These are phyloP conservation scores for Corniculantispora saksenae DNA, from an alignment of 2,329 filamentous ascomycete genomes.

Conservation along the genomic window DNA sequence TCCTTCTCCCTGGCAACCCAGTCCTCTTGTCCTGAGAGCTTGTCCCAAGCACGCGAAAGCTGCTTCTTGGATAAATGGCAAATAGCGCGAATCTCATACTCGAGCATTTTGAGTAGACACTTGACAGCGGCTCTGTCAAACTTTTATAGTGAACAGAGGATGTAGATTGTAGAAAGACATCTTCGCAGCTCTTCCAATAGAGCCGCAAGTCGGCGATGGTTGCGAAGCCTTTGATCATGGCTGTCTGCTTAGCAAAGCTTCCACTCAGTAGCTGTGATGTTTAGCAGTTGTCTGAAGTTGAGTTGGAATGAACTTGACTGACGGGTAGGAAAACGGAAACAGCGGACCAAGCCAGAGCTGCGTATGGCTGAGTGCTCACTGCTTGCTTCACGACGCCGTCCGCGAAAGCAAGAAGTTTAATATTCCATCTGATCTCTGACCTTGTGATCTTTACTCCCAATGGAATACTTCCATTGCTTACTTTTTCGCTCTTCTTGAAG, in stretches of 20 bases:
- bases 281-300: not conserved
- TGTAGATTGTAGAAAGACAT: not conserved
- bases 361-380: slow-evolving; percentile 4
- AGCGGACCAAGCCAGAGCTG: slow-evolving; percentile 12
- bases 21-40: not conserved
- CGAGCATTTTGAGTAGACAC: slow-evolving; percentile 9
- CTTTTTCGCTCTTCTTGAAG: not conserved
- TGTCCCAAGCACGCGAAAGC: slow-evolving; percentile 3
- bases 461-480: slow-evolving; percentile 5
- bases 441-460: not conserved
- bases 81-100: slow-evolving; percentile 8
- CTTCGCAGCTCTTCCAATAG: slow-evolving; percentile 14
- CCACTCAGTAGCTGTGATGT: not conserved
- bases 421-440: not conserved
- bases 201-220: not conserved
- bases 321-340: slow-evolving; percentile 10
- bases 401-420: slow-evolving; percentile 3
- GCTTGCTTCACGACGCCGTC: slow-evolving; percentile 7
- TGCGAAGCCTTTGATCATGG: slow-evolving; percentile 12
- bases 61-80: slow-evolving; percentile 12
- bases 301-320: not conserved
- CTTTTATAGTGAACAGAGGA: not conserved
- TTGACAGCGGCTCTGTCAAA: not conserved
- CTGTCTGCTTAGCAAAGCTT: not conserved
- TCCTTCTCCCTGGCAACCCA: not conserved